Base-by-base conservation (phyloP, 208 protist genomes). In the Trypanosoma avium region DNA sequence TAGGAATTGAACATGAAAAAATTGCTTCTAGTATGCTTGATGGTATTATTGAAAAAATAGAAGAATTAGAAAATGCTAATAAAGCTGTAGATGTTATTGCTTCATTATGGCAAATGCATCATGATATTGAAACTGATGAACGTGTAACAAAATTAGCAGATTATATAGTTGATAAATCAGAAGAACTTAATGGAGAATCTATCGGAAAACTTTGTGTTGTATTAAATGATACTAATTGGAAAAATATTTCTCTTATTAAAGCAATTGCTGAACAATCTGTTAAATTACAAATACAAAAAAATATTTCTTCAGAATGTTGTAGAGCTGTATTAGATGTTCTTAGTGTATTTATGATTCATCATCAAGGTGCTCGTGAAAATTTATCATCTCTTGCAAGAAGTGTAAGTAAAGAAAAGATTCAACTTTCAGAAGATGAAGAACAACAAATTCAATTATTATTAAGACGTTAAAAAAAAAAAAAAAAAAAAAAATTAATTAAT, bases 321-420 rank as follows among this genome's bases (percentile, higher is more conserved):
- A 78, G 90, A 38, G 68, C 68, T 0, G 77, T 89, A 40, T 67
- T 95, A 26, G 90, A 95, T 45, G 77, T 76, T 17, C 73, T 95
- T 7, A 74, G 59, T 1, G 55, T 21, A 12, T 82, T 78, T 45
- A 61, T 76, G 32, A 54, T 88, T 12, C 81, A 84, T 48, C 75
- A 91, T 60, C 61, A 61, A 6, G 52, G 38, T 12, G 84, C 84
- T 19, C 76, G 90, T 13, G 56, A 65, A 24, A 59, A 79, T 10
- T 77, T 93, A 22, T 84, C 86, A n/a, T n/a, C 55, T 21, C 48
- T 86, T 10, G 86, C 80, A 21, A 82, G 84, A 38, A 84, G 67
- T 35, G 82, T 87, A 15, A 93, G 84, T 61, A 91, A 88, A 48
- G 86, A 95, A 30, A 59, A 24, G 19, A 47, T 79, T 19, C 55